Evolutionary conservation across 768 basidiomycete genomes (phyloP).

Genomic region (Rhodotorula babjevae): DNA sequence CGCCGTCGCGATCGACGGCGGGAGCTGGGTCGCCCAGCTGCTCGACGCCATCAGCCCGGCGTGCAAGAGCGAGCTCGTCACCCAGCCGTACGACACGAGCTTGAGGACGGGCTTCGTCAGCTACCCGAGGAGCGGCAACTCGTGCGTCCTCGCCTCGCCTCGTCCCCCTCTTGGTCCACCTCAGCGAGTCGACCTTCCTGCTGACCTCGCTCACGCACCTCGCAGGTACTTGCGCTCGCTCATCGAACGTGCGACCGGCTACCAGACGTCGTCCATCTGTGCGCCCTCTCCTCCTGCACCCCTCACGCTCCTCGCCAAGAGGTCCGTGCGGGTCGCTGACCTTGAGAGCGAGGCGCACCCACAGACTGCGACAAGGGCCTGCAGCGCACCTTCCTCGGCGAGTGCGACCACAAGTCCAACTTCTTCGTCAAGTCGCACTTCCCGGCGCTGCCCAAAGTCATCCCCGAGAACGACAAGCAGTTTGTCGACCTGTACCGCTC

Average conservation of each 20-base stretch:
- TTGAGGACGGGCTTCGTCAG: slow-evolving; percentile 21
- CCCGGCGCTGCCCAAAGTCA: slow-evolving; percentile 3
- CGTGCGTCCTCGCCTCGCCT: background rate
- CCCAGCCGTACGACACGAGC: background rate
- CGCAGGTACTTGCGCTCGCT: slow-evolving; percentile 26
- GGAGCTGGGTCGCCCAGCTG: slow-evolving; percentile 22
- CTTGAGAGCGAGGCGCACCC: background rate
- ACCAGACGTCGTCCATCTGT: slow-evolving; percentile 27
- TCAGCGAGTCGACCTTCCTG: too few species aligned
- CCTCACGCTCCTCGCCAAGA: too few species aligned
- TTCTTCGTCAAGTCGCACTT: slow-evolving; percentile 32
- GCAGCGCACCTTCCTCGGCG: slow-evolving; percentile 16
- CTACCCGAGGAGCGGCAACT: slow-evolving; percentile 35
- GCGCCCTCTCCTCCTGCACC: background rate
- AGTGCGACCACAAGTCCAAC: slow-evolving; percentile 9
- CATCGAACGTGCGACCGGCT: slow-evolving; percentile 35
- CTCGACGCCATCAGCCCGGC: slow-evolving; percentile 16
- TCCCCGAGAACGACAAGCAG: background rate
- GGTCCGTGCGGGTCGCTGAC: fast-evolving
- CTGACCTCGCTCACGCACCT: too few species aligned
- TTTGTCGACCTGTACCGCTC: background rate
- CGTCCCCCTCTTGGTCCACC: too few species aligned
- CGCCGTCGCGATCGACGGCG: slow-evolving; percentile 11
- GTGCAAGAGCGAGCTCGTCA: slow-evolving; percentile 17
- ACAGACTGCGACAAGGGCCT: slow-evolving; percentile 19